phyloP scores from a whole-genome alignment of 2,329 filamentous ascomycete genomes.

The Cephalotrichum gorgonifer region DNA sequence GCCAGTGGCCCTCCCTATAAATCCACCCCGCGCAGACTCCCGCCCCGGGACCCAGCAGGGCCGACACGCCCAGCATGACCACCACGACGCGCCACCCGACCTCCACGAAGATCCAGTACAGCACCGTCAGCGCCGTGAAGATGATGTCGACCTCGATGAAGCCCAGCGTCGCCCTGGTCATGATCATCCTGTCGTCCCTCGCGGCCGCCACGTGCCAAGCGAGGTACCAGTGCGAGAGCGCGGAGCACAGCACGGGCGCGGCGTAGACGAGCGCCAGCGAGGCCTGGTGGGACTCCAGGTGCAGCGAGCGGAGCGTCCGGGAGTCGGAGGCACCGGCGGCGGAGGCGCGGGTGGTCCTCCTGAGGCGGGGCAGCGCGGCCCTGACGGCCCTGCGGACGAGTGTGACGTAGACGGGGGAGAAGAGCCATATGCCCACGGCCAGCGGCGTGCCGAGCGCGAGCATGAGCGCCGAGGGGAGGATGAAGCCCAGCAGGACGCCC shows the following conservation, averaged over 20 bases:
- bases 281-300: conserved; percentile 30
- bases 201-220: conserved; percentile 25
- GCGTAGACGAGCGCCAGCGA: conserved; percentile 32
- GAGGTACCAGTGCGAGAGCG: conserved; percentile 29
- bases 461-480: conserved; percentile 34
- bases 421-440: conserved; percentile 34
- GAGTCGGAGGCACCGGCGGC: neutral
- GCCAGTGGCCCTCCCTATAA: conserved; percentile 19
- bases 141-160: conserved; percentile 36
- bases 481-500: conserved; percentile 35
- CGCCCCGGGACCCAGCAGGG: conserved; percentile 26
- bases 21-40: conserved; percentile 27
- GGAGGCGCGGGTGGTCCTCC: conserved; percentile 1
- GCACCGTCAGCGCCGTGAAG: conserved; percentile 33
- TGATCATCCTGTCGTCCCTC: conserved; percentile 34
- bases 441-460: conserved; percentile 26
- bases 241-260: conserved; percentile 31
- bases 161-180: conserved; percentile 34
- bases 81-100: conserved; percentile 30
- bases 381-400: conserved; percentile 27
- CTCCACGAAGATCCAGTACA: conserved; percentile 45
- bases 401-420: conserved; percentile 40
- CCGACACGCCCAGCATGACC: conserved; percentile 17
- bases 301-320: conserved; percentile 19
- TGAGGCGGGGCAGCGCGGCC: conserved; percentile 7